These are phyloP conservation scores for Blastobotrys chiropterorum DNA, from an alignment of 805 yeast species.

Conservation along the genomic window DNA sequence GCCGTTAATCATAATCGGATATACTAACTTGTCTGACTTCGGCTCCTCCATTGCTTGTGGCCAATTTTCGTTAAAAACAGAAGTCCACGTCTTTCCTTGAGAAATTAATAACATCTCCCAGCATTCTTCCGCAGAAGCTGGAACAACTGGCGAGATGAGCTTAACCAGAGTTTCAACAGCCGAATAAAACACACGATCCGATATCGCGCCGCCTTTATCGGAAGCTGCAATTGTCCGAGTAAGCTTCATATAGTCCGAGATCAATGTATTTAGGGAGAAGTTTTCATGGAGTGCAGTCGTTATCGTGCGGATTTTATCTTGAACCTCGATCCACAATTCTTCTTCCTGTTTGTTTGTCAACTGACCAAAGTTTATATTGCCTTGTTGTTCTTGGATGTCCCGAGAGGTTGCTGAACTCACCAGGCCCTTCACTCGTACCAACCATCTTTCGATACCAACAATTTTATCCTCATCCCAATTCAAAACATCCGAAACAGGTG, in stretches of 20 bases:
- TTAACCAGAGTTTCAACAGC: slow-evolving; percentile 49
- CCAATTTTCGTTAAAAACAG: slow-evolving; percentile 58
- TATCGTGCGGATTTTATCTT: slow-evolving; percentile 42
- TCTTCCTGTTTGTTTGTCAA: slow-evolving; percentile 37
- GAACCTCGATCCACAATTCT: slow-evolving; percentile 52
- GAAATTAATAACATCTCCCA: slow-evolving; percentile 47
- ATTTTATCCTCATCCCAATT: slow-evolving; percentile 90
- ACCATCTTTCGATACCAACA: slow-evolving; percentile 84
- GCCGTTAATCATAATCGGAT: slow-evolving; percentile 15
- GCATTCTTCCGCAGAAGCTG: slow-evolving; percentile 76
- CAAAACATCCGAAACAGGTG: slow-evolving; percentile 75
- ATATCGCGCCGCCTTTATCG: slow-evolving; percentile 27
- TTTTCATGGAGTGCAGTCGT: slow-evolving; percentile 54
- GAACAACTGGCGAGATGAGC: slow-evolving; percentile 75
- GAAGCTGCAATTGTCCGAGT: slow-evolving; percentile 43
- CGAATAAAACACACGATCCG: slow-evolving; percentile 35
- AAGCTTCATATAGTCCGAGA: slow-evolving; percentile 85
- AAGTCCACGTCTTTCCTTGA: slow-evolving; percentile 33
- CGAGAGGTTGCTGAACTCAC: slow-evolving; percentile 6
- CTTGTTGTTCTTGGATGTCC: slow-evolving; percentile 22
- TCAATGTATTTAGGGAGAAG: slow-evolving; percentile 71
- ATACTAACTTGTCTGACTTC: slow-evolving; percentile 25
- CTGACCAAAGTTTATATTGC: not conserved
- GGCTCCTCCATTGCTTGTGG: slow-evolving; percentile 43
- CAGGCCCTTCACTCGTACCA: slow-evolving; percentile 45